Conservation (phyloP, 805 yeast genomes). For the Pichia cephalocereana region DNA sequence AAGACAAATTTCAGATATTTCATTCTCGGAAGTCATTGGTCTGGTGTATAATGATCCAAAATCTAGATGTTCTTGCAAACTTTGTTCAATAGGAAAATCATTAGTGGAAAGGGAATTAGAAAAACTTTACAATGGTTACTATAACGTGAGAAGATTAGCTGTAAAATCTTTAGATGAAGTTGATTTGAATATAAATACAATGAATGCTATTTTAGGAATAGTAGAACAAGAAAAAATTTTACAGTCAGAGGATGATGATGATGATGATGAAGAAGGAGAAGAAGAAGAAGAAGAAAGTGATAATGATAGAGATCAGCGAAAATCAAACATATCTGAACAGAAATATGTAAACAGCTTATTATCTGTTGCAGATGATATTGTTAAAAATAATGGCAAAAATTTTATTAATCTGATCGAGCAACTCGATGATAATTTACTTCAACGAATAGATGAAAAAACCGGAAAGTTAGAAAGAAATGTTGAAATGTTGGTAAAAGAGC, state of each 20-base stretch:
- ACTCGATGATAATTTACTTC: constrained; percentile 35
- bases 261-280: neutral
- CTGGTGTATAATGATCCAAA: constrained; percentile 53
- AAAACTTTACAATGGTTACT: constrained; percentile 59
- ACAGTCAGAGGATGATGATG: constrained; percentile 3
- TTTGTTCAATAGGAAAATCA: constrained; percentile 66
- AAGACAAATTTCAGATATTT: constrained; percentile 51
- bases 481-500: neutral
- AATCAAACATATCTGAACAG: neutral
- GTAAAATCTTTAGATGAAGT: constrained; percentile 30
- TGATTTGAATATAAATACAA: constrained; percentile 20
- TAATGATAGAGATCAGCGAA: neutral
- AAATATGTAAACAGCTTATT: constrained; percentile 8
- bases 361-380: constrained; percentile 68
- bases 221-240: constrained; percentile 2
- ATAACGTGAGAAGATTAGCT: constrained; percentile 32
- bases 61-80: constrained; percentile 57
- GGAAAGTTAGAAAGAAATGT: neutral
- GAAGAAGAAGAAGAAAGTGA: neutral
- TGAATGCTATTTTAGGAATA: constrained; percentile 22
- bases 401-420: constrained; percentile 76
- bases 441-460: neutral
- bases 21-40: constrained; percentile 58
- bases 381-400: constrained; percentile 67
- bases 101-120: constrained; percentile 73